Base-by-base conservation (phyloP, 2,329 filamentous ascomycete species). In the Botrytis fabae region DNA sequence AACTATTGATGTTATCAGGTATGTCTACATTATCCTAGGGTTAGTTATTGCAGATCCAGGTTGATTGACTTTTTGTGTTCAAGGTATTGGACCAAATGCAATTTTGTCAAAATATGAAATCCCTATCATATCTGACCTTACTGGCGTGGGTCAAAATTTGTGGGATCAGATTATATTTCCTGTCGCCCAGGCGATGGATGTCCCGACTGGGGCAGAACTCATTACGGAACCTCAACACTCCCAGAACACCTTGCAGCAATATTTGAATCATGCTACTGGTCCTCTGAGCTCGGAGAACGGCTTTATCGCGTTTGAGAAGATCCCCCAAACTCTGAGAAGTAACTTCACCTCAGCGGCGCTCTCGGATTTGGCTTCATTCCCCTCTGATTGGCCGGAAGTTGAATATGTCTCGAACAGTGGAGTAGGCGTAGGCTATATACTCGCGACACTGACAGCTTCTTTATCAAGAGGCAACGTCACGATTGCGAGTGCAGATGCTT, bases 81-180 rank as follows among this genome's bases (percentile, higher is more conserved):
- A 46, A 46, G 44, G 44, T 22, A 46, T 46, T 46, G 44, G 44
- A 22, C 44, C 44, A 46, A 46, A 20, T 20, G 7, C 18, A 46
- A 46, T 18, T 46, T 46, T 46, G 44, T 46, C 44, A 6, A 5
- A 48, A 66, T 28, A 46, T 48, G 32, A 10, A 28, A 87, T 88
- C 54, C 78, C 82, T 0, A 76, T 86, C 2, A 73, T 87, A 3
- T 81, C 81, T 12, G 82, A 86, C 44, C 81, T 85, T 2, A 83
- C 83, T 0, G 86, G 86, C 2, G 86, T 88, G 1, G 87, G 86
- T 5, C 81, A 86, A 75, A 84, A 85, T 71, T 81, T 87, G n/a
- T 22, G 42, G 20, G 63, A 66, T 46, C 63, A 66, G 28, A 44
- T 66, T 20, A 75, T 76, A n/a, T 72, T 74, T 35, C 48, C 64